Base-by-base conservation (phyloP, 768 basidiomycete species). In the Leccinum incarnatum region DNA sequence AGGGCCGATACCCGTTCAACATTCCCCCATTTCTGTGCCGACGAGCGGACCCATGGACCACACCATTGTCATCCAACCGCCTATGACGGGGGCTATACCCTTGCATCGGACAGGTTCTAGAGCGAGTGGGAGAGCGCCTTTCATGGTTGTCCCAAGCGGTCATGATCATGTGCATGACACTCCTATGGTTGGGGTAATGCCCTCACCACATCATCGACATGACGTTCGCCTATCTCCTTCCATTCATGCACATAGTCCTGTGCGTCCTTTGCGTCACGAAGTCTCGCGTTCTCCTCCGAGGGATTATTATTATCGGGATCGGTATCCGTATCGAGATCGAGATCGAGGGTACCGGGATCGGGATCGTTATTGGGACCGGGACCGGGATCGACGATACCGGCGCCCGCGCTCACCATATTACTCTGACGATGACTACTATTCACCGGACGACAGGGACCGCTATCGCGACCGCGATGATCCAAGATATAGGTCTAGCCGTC, bases 181-280 rank as follows among this genome's bases (percentile, higher is more conserved):
- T 45, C 54, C 66, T 49, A 27, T 66, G n/a, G 52, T 68, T 15
- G 67, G 59, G 2, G 23, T 59, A 12, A 50, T 63, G 40, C 59
- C 62, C 9, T 54, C 62, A 23, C 25, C 47, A 15, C 30, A 32
- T 11, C 62, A 58, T 42, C n/a, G 53, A 25, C 55, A 54, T 12
- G 61, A 58, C 59, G 30, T 59, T 30, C 64, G 14, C 27, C 65
- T 61, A 50, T 66, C 70, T 15, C 76, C 67, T 45, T 62, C 68
- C 46, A 67, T 69, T 49, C 66, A 66, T 25, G 68, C 61, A 21
- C 57, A 52, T 52, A 61, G 59, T 19, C 62, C 54, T 48, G 51
- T 60, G 17, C 54, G 19, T 45, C 57, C 1, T 37, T 40, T 15
- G 8, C 19, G 47, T 40, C 58, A 30, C 15, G 42, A 29, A 23